These are phyloP conservation scores for Funneliformis mosseae DNA, from an alignment of 192 early-diverging fungal species.

Conservation along the genomic window DNA sequence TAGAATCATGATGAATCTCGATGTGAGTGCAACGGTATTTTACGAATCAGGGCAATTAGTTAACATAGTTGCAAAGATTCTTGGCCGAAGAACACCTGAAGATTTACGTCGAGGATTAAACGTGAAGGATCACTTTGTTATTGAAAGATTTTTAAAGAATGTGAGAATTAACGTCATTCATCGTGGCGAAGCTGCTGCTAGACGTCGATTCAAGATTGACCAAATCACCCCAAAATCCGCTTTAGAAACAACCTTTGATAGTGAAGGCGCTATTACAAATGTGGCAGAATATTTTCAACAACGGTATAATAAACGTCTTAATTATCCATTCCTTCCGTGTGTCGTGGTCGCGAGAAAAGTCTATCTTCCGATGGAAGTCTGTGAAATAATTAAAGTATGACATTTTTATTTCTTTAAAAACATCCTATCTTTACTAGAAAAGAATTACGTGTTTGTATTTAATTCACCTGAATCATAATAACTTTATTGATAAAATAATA, in stretches of 20 bases:
- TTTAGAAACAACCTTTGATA: conserved; percentile 69
- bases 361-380: conserved; percentile 90
- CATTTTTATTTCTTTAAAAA: no score
- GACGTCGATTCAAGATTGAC: conserved; percentile 71
- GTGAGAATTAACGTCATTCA: conserved; percentile 62
- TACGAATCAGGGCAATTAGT: conserved; percentile 70
- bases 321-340: conserved; percentile 81
- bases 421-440: no score
- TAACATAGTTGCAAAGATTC: conserved; percentile 68
- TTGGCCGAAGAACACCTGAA: conserved; percentile 53
- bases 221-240: conserved; percentile 70
- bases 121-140: conserved; percentile 46
- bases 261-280: conserved; percentile 50
- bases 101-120: conserved; percentile 52
- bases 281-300: conserved; percentile 82
- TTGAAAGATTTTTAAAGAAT: conserved; percentile 57
- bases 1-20: conserved; percentile 70
- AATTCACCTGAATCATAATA: no score
- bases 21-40: conserved; percentile 71
- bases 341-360: conserved; percentile 72
- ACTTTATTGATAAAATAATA: no score
- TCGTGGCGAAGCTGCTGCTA: conserved; percentile 55
- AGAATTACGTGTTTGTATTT: no score
- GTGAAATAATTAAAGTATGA: conserved; percentile 62
- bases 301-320: conserved; percentile 71